Base-by-base conservation (phyloP, 2,329 filamentous ascomycete genomes). In the Capronia americana region DNA sequence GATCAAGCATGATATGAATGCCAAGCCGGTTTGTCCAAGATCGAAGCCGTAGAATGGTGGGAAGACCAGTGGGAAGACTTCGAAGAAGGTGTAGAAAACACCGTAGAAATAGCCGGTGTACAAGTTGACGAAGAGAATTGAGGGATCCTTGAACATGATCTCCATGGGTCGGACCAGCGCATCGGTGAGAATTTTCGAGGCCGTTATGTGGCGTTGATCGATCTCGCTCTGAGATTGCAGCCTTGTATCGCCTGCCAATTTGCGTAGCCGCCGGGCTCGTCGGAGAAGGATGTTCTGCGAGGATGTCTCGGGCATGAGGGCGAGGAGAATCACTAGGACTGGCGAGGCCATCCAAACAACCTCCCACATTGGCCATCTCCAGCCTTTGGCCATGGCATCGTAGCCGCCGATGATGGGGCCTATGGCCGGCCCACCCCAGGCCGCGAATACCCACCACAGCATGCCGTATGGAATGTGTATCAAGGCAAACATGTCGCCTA, bases 11-110 rank as follows among this genome's bases (percentile, higher is more conserved):
- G 83, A 85, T 55, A 87, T 78, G 78, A 89, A 90, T 44, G 87
- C 83, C 8, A 89, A 81, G 30, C 87, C 86, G 69, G 85, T 78
- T 68, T 86, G 75, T 23, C 87, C 86, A 1, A 85, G 75, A 63
- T 80, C 83, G 83, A 90, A 88, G 73, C 79, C 76, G 76, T 90
- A 90, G n/a, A 64, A 64, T 41, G 80, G 80, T 1, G 82, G 82
- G 74, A 88, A 90, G 61, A 90, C 86, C 12, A 88, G 78, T 2
- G 87, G 87, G 75, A 90, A 90, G 24, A 84, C 84, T 72, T 90
- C 87, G 73, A 90, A 90, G 77, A 84, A 90, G 6, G 79, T 78
- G 68, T 84, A 84, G 63, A 77, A 78, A 4, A 78, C 77, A 12
- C 70, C 77, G 63, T 78, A 90, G 70, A 86, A 83, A 70, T 90